Base-by-base conservation (phyloP, 2,329 filamentous ascomycete species). In the Monilinia fructigena region DNA sequence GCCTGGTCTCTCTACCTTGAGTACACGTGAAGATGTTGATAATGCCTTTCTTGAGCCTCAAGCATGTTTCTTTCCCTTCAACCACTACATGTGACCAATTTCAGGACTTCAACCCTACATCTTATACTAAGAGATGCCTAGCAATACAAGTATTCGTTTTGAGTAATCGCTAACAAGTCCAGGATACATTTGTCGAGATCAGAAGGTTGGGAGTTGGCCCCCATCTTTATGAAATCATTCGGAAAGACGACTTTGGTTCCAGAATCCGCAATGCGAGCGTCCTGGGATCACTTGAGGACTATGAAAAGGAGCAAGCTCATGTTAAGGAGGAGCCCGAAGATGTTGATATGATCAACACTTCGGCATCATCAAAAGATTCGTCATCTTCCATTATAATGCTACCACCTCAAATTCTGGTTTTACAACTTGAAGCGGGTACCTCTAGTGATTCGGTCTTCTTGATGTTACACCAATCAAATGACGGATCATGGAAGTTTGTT, bases 141-240 rank as follows among this genome's bases (percentile, higher is more conserved):
- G 11, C 8, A 45, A 60, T 50, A 38, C 20, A 16, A 10, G n/a
- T 60, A n/a, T 50, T 20, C 16, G 28, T 50, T 50, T 23, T 38
- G 45, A 48, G n/a, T 38, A 7, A 38, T 14, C 12, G 28, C 58
- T 60, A 50, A 35, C 52, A 63, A 62, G 65, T 74, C 75, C 62
- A 90, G 87, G 90, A 96, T 71, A 85, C 90, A 69, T 91, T 87
- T 72, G 84, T 99, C 55, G 89, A 94, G 71, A 86, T 98, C 70
- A 90, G 88, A 72, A 90, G 96, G 76, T 84, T 95, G 2, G 81
- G 82, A 6, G 81, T 82, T 55, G 86, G 90, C 74, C 88, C 88
- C 1, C 88, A 90, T 73, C 82, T 97, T 31, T 85, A 88, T 70
- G 87, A 92, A 74, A 81, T 97, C n/a, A 82, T 85, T n/a, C 85